Percentiles rank a stretch among this genome's conserved stretches.
phyloP scores from a whole-genome alignment of 345 rosid species.

The Acer yangbiense region DNA sequence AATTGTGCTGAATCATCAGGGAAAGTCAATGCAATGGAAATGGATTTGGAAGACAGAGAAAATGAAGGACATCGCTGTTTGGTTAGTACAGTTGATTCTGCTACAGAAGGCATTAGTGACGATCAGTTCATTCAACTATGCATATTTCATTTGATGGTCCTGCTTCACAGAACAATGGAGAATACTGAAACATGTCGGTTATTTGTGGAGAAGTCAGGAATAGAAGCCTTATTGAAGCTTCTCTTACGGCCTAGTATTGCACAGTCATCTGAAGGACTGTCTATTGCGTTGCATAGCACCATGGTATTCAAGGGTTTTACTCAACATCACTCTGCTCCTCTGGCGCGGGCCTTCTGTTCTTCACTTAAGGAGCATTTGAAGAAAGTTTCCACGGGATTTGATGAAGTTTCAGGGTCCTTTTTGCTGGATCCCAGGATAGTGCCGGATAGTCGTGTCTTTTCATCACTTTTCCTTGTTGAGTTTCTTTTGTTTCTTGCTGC shows the following conservation, averaged over 20 bases:
- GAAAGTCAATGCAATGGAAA: conserved; percentile 72
- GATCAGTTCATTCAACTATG: conserved; percentile 86
- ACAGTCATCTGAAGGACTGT: conserved; percentile 94
- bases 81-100: conserved; percentile 47
- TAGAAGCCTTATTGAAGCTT: conserved; percentile 87
- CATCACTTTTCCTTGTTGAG: conserved; percentile 88
- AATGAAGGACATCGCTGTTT: conserved; percentile 45
- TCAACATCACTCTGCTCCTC: conserved; percentile 87
- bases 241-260: conserved; percentile 81
- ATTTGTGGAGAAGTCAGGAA: conserved; percentile 95
- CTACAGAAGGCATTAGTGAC: conserved; percentile 57
- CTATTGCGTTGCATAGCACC: conserved; percentile 93
- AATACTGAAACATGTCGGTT: conserved; percentile 89
- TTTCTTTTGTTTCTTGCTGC: conserved; percentile 93
- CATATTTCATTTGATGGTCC: conserved; percentile 90
- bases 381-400: conserved; percentile 66
- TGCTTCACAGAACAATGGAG: conserved; percentile 94
- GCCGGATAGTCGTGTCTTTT: conserved; percentile 63
- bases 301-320: conserved; percentile 97
- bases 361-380: conserved; percentile 77
- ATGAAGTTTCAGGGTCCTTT: conserved; percentile 56
- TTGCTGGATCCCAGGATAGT: conserved; percentile 64
- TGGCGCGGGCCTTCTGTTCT: conserved; percentile 85
- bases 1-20: conserved; percentile 48
- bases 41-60: conserved; percentile 76